Evolutionary conservation across 192 early-diverging fungal species (phyloP), one percentile per base, ranked within the genome.

Genomic region (Coemansia sp.): DNA sequence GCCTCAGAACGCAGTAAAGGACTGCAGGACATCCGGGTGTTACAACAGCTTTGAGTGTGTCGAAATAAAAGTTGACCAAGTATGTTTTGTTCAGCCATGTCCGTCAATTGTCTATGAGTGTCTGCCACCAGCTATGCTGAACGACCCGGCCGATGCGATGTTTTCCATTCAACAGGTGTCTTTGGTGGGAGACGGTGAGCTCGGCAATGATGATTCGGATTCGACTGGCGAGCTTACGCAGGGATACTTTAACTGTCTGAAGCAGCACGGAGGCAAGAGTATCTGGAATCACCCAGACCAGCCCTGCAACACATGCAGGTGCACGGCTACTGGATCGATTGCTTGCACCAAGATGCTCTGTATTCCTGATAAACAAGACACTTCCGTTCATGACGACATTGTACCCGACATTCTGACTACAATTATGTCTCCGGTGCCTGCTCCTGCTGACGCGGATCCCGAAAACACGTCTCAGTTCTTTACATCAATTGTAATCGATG

Each of bases 271-370:
- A 18, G 73, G 73, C 9, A 66, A 38, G 65, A 45, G 39, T 34
- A 39, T 48, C 35, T 83, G 81, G 81, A 66, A 34, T 14, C 70
- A 70, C 54, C 69, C 71, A n/a, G 48, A 8, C 2, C 68, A 78
- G 20, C 22, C 52, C 6, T 83, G 81, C 67, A 83, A 83, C 51
- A 74, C 67, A 0, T 83, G 81, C 57, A 51, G 66, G 18, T 83
- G 81, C 53, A 72, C 70, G 37, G 45, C 61, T 12, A 34, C 12
- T 11, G 81, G 81, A 8, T 39, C 65, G 1, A 37, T 83, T 53
- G 64, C 67, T 20, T 83, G 81, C 55, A 83, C 81, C 28, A 77
- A 75, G 72, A 78, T 55, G 64, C 54, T 83, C 39, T 83, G 81
- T 61, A 57, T 53, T 32, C 39, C 35, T 5, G 38, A 3, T 5